These are phyloP conservation scores for Trifolium pratense DNA, from an alignment of 306 rosid genomes.

Conservation along the genomic window DNA sequence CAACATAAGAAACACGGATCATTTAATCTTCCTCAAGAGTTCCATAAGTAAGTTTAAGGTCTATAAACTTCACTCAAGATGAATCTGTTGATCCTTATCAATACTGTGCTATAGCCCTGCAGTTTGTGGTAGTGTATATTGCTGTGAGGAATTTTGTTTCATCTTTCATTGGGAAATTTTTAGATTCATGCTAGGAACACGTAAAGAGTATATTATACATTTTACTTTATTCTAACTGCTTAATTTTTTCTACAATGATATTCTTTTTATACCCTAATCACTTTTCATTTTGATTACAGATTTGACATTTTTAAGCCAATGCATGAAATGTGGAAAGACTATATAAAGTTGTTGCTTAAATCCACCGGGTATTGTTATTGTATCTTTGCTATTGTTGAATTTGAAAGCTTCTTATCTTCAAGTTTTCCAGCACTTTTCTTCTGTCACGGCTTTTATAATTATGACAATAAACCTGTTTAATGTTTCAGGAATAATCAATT, in stretches of 20 bases:
- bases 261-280: slow-evolving; percentile 31
- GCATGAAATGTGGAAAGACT: slow-evolving; percentile 90
- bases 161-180: slow-evolving; percentile 22
- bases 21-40: slow-evolving; percentile 63
- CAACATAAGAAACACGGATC: slow-evolving; percentile 70
- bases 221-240: slow-evolving; percentile 10
- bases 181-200: slow-evolving; percentile 11
- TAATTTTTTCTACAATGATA: background rate
- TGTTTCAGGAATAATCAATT: slow-evolving; percentile 71
- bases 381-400: slow-evolving; percentile 29
- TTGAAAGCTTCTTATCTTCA: slow-evolving; percentile 11
- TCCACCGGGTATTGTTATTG: slow-evolving; percentile 58
- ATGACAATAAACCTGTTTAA: slow-evolving; percentile 40
- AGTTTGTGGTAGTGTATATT: background rate
- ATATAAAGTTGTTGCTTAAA: slow-evolving; percentile 59
- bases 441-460: slow-evolving; percentile 33
- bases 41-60: slow-evolving; percentile 58
- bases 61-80: slow-evolving; percentile 14
- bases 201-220: background rate
- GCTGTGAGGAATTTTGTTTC: slow-evolving; percentile 2
- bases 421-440: background rate
- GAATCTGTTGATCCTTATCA: slow-evolving; percentile 12
- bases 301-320: slow-evolving; percentile 68
- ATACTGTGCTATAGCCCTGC: background rate
- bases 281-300: slow-evolving; percentile 52